Conservation (phyloP, 2,329 filamentous ascomycete genomes). For the Aspergillus brasiliensis region DNA sequence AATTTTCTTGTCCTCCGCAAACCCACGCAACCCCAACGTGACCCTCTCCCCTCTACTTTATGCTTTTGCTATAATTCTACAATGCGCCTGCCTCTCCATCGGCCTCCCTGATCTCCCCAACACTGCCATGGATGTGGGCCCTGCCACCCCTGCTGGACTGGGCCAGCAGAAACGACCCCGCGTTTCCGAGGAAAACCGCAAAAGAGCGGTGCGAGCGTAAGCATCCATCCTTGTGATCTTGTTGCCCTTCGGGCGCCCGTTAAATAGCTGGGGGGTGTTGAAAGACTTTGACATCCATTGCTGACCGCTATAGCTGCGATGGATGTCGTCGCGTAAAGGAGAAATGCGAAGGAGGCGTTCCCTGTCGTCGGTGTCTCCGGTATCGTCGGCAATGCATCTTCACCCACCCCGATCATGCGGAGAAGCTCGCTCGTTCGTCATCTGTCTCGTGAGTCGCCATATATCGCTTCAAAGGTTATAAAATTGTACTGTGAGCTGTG, state of each 20-base stretch:
- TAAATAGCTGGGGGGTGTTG: not conserved
- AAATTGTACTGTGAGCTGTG: not conserved
- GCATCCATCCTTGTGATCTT: conserved; percentile 10
- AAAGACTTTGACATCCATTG: not conserved
- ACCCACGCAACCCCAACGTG: not conserved
- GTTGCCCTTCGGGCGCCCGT: not conserved
- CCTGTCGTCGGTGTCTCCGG: conserved; percentile 56
- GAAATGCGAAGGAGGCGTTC: conserved; percentile 59
- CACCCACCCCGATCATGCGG: conserved; percentile 40
- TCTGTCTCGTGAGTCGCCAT: conserved; percentile 33
- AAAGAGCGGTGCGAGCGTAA: conserved; percentile 45
- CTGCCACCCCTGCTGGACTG: conserved; percentile 27
- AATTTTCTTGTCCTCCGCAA: conserved; percentile 7
- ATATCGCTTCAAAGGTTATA: too few relatives aligned
- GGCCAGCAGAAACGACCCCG: conserved; percentile 42
- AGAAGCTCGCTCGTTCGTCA: conserved; percentile 34
- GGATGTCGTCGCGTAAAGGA: conserved; percentile 59
- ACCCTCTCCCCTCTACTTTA: not conserved
- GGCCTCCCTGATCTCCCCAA: conserved; percentile 27
- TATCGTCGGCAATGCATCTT: conserved; percentile 56
- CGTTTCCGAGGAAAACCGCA: conserved; percentile 45
- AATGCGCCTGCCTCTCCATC: conserved; percentile 27
- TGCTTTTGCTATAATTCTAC: conserved; percentile 18
- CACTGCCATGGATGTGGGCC: conserved; percentile 33
- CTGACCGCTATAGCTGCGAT: conserved; percentile 49